Conservation (phyloP, 495 filamentous ascomycete species). For the Penicillium nucicola region DNA sequence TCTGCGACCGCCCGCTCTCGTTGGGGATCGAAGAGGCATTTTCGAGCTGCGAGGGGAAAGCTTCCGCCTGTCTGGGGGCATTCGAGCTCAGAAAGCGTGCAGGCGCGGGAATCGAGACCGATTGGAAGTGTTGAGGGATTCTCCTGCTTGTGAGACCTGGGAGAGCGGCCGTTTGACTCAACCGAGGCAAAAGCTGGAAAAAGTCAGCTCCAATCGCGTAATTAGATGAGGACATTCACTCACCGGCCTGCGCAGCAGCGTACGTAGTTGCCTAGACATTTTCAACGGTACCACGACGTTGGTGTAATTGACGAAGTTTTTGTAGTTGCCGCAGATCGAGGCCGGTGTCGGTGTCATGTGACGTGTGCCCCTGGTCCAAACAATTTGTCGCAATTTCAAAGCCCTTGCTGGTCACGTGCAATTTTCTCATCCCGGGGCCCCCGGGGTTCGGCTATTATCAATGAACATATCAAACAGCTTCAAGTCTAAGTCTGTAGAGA, state of each 20-base stretch:
- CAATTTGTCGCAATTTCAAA: no score
- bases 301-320: no score
- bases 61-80: neutral
- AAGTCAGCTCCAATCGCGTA: neutral
- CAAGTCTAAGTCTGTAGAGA: no score
- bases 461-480: no score
- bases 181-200: neutral
- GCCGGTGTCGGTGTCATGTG: no score
- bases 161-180: neutral
- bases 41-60: neutral
- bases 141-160: neutral
- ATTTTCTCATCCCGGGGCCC: no score
- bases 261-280: neutral
- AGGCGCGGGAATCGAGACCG: neutral
- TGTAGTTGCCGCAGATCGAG: no score
- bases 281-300: neutral
- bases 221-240: neutral
- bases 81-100: neutral
- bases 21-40: neutral
- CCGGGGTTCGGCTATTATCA: no score
- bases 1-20: slow-evolving; percentile 48
- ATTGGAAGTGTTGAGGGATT: slow-evolving; percentile 1
- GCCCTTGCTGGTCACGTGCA: no score
- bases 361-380: no score
- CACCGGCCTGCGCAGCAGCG: neutral